Percentiles rank a stretch among this genome's conserved stretches.
Conservation (phyloP, 495 filamentous ascomycete genomes). For the Penicillium alfredii region DNA sequence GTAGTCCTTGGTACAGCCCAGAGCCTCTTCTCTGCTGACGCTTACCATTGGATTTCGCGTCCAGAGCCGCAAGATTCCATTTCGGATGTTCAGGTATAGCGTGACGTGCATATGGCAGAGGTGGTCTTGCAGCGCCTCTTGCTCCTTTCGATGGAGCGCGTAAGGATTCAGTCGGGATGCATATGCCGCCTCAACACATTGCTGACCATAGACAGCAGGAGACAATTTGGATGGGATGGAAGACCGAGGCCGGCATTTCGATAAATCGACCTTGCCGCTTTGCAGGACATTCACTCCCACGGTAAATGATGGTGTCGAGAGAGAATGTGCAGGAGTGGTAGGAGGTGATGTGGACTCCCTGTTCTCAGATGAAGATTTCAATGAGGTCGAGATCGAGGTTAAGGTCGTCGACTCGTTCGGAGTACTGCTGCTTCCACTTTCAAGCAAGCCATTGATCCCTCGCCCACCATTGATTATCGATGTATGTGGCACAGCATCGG, state of each 20-base stretch:
- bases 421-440: constrained; percentile 19
- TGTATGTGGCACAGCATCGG: background rate
- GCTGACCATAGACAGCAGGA: constrained; percentile 70
- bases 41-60: constrained; percentile 80
- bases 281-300: constrained; percentile 11
- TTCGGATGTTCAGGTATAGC: constrained; percentile 94
- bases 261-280: constrained; percentile 18
- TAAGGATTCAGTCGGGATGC: constrained; percentile 87
- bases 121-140: constrained; percentile 68
- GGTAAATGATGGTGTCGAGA: constrained; percentile 12
- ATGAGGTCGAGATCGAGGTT: constrained; percentile 25
- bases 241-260: constrained; percentile 54
- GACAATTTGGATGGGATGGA: constrained; percentile 75
- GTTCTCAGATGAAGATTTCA: constrained; percentile 18
- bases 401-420: constrained; percentile 28
- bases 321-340: constrained; percentile 11
- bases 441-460: background rate
- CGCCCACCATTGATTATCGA: constrained; percentile 4
- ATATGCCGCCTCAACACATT: constrained; percentile 83
- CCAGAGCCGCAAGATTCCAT: constrained; percentile 91
- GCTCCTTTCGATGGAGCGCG: constrained; percentile 79
- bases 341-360: constrained; percentile 31
- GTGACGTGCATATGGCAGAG: constrained; percentile 87
- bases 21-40: constrained; percentile 81
- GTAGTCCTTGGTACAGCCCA: constrained; percentile 84